Percentiles rank a stretch among this genome's conserved stretches.
These are phyloP conservation scores for Alternaria brassicicola DNA, from an alignment of 2,329 filamentous ascomycete genomes.

Conservation along the genomic window DNA sequence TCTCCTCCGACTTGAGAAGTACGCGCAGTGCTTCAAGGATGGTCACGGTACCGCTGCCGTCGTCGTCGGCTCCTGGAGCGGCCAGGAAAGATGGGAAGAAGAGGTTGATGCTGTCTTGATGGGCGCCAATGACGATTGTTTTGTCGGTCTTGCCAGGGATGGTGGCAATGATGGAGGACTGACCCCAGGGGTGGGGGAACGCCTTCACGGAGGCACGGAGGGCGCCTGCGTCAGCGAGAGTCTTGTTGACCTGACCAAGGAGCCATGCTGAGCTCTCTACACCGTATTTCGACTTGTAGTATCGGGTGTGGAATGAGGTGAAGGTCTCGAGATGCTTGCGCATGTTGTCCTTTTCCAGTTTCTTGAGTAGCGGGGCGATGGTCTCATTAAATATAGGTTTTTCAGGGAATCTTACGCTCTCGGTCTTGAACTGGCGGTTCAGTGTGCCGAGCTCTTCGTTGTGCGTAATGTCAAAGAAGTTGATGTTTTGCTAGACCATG, in stretches of 20 bases:
- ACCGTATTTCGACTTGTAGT: constrained; percentile 80
- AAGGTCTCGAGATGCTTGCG: constrained; percentile 76
- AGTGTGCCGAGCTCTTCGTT: constrained; percentile 66
- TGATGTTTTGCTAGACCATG: constrained; percentile 71
- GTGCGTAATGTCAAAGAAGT: constrained; percentile 95
- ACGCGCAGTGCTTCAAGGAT: constrained; percentile 90
- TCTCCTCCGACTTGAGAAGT: constrained; percentile 73
- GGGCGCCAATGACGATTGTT: constrained; percentile 87
- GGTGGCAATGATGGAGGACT: constrained; percentile 88
- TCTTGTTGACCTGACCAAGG: constrained; percentile 72
- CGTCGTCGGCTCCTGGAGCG: constrained; percentile 93
- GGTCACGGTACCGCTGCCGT: constrained; percentile 90
- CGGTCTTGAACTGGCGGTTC: constrained; percentile 28
- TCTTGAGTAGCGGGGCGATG: constrained; percentile 69
- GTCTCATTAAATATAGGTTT: constrained; percentile 69
- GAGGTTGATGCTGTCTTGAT: constrained; percentile 83
- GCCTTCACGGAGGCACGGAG: constrained; percentile 71
- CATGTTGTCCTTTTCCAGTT: constrained; percentile 79
- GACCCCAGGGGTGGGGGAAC: constrained; percentile 85
- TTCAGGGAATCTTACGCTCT: constrained; percentile 68
- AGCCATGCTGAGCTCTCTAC: constrained; percentile 89
- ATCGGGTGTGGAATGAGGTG: constrained; percentile 79
- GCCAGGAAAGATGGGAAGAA: constrained; percentile 83
- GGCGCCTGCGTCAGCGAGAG: constrained; percentile 74
- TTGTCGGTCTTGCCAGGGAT: constrained; percentile 85